These are phyloP conservation scores for Cercophora sp. DNA, from an alignment of 495 filamentous ascomycete species.

Conservation along the genomic window DNA sequence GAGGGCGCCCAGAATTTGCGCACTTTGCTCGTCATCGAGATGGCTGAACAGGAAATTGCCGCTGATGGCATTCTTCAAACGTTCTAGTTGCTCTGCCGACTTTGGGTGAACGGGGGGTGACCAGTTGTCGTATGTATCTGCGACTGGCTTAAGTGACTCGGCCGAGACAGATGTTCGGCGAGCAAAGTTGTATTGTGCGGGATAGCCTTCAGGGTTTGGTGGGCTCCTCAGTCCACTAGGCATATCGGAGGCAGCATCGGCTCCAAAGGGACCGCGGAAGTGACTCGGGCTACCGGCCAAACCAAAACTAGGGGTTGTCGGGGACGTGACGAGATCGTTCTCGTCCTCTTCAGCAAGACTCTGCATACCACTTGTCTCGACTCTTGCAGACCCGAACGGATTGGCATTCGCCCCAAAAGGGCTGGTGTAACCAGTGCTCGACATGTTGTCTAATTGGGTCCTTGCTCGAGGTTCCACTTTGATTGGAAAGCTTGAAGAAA, in stretches of 20 bases:
- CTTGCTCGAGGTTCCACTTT: no score
- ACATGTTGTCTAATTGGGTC: constrained; percentile 31
- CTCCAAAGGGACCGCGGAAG: constrained; percentile 46
- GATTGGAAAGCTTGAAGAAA: not conserved
- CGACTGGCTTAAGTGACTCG: constrained; percentile 87
- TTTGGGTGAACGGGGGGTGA: constrained; percentile 80
- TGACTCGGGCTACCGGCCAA: constrained; percentile 15
- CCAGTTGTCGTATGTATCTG: constrained; percentile 83
- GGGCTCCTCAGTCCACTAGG: constrained; percentile 39
- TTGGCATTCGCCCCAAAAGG: constrained; percentile 51
- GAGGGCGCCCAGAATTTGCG: constrained; percentile 82
- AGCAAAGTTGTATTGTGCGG: constrained; percentile 87
- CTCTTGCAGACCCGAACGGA: constrained; percentile 42
- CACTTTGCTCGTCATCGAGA: constrained; percentile 85
- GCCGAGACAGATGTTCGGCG: constrained; percentile 95
- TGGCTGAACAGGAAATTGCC: constrained; percentile 93
- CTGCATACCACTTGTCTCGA: constrained; percentile 40
- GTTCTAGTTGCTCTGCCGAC: constrained; percentile 69
- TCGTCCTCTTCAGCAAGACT: constrained; percentile 60
- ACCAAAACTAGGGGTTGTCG: constrained; percentile 50
- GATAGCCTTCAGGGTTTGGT: constrained; percentile 65
- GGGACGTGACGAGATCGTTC: constrained; percentile 53
- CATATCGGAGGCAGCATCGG: constrained; percentile 39
- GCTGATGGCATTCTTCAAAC: constrained; percentile 77
- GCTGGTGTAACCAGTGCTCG: constrained; percentile 52